phyloP scores from a whole-genome alignment of 1,139 yeast genomes.

The Hansenula anomala region DNA sequence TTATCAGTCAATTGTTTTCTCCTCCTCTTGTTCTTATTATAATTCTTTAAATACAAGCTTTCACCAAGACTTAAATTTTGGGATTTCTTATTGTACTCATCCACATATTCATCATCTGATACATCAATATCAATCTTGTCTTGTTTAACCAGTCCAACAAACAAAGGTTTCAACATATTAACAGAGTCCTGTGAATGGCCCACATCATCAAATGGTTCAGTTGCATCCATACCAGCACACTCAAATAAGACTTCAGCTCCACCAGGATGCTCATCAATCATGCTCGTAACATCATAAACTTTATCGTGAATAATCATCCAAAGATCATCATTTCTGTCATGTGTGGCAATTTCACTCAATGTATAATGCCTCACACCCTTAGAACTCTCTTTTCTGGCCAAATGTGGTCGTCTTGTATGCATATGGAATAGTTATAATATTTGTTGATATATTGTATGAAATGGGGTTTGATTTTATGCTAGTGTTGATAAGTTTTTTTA shows the following conservation, averaged over 20 bases:
- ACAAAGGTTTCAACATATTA: conserved; percentile 56
- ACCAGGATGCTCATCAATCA: conserved; percentile 58
- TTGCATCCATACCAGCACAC: conserved; percentile 66
- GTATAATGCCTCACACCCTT: conserved; percentile 6
- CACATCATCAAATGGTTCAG: conserved; percentile 45
- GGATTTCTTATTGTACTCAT: background rate
- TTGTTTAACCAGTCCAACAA: conserved; percentile 59
- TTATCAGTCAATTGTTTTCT: background rate
- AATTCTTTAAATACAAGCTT: background rate
- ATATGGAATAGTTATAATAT: too few species aligned
- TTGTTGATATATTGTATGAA: too few species aligned
- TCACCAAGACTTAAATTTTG: conserved; percentile 2
- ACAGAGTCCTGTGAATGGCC: conserved; percentile 32
- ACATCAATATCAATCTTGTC: background rate
- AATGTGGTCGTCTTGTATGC: conserved; percentile 2
- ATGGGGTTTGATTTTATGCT: too few species aligned
- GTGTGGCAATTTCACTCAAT: conserved; percentile 39
- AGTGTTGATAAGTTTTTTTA: too few species aligned
- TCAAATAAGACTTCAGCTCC: conserved; percentile 65
- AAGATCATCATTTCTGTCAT: conserved; percentile 42
- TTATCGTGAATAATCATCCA: conserved; percentile 67
- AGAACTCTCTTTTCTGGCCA: background rate
- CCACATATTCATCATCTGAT: conserved; percentile 4
- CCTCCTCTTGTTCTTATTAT: background rate
- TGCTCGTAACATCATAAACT: conserved; percentile 53